phyloP scores from a whole-genome alignment of 2,329 filamentous ascomycete species.

The Colletotrichum cordylinicola region DNA sequence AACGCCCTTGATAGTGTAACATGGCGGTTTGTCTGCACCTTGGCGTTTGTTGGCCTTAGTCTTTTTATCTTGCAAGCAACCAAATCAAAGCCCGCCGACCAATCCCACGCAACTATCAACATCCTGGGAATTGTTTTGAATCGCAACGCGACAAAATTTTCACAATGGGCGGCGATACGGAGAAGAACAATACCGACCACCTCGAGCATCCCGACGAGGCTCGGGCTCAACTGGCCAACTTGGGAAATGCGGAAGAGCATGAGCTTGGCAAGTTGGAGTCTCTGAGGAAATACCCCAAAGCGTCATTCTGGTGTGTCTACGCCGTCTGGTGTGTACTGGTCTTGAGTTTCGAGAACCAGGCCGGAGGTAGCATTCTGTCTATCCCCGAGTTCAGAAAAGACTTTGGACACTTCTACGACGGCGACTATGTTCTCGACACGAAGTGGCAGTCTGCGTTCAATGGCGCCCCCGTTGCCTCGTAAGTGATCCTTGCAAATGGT shows the following conservation, averaged over 20 bases:
- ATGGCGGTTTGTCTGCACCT: background rate
- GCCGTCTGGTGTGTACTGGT: conserved; percentile 44
- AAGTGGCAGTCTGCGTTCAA: conserved; percentile 51
- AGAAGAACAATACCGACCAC: conserved; percentile 1
- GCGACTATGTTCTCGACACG: conserved; percentile 42
- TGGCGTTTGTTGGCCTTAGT: background rate
- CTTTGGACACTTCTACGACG: conserved; percentile 42
- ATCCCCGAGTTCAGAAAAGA: conserved; percentile 52
- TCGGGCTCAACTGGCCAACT: conserved; percentile 12
- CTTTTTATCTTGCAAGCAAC: background rate
- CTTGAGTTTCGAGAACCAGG: conserved; percentile 46
- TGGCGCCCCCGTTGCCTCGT: conserved; percentile 45
- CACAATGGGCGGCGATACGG: background rate
- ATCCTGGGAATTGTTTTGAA: background rate
- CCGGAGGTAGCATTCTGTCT: conserved; percentile 43
- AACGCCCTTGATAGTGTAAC: background rate
- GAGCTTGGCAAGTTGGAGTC: conserved; percentile 25
- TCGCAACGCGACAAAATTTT: background rate
- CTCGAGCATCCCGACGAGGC: background rate
- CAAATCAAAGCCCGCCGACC: background rate
- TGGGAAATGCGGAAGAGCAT: conserved; percentile 33
- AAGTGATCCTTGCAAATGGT: background rate
- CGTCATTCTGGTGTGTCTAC: conserved; percentile 40
- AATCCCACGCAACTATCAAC: background rate
- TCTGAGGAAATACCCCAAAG: conserved; percentile 29